A percentile compares a stretch with the other conserved stretches of the same genome.
Conservation (phyloP, 345 rosid species). For the Gossypium herbaceum region DNA sequence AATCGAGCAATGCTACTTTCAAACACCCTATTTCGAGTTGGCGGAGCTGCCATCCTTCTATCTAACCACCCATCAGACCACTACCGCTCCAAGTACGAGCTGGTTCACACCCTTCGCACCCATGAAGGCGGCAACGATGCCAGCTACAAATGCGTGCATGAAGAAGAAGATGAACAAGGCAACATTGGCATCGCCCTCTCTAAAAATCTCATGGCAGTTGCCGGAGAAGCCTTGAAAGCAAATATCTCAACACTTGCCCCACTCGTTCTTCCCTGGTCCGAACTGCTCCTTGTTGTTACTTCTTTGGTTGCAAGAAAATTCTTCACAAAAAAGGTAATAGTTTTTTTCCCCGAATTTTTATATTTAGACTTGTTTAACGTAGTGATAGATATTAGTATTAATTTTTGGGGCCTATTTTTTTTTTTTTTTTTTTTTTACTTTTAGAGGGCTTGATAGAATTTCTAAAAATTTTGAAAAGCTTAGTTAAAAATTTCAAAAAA, state of each 20-base stretch:
- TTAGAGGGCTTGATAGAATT: no score
- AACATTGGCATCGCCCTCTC: constrained; percentile 45
- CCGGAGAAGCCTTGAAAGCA: constrained; percentile 59
- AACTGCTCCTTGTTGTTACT: constrained; percentile 43
- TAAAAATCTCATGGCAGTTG: constrained; percentile 53
- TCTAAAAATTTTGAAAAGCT: no score
- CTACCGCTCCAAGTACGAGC: constrained; percentile 43
- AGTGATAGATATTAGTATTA: no score
- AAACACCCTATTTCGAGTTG: constrained; percentile 52
- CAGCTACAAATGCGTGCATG: constrained; percentile 45
- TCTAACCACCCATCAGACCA: constrained; percentile 43
- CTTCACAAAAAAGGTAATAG: constrained; percentile 34
- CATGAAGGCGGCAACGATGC: constrained; percentile 53
- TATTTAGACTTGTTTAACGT: no score
- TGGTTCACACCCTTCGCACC: constrained; percentile 50
- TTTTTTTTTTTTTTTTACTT: no score
- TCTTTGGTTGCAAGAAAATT: constrained; percentile 38
- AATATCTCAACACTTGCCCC: constrained; percentile 67
- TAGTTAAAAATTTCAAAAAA: no score
- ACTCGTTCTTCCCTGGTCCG: constrained; percentile 54
- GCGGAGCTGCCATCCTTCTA: constrained; percentile 54
- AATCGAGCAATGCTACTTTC: constrained; percentile 55
- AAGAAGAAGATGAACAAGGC: constrained; percentile 44
- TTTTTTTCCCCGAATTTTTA: no score
- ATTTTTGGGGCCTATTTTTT: no score